These are phyloP conservation scores for Taphrina populina DNA, from an alignment of 1,139 yeast species.

Conservation along the genomic window DNA sequence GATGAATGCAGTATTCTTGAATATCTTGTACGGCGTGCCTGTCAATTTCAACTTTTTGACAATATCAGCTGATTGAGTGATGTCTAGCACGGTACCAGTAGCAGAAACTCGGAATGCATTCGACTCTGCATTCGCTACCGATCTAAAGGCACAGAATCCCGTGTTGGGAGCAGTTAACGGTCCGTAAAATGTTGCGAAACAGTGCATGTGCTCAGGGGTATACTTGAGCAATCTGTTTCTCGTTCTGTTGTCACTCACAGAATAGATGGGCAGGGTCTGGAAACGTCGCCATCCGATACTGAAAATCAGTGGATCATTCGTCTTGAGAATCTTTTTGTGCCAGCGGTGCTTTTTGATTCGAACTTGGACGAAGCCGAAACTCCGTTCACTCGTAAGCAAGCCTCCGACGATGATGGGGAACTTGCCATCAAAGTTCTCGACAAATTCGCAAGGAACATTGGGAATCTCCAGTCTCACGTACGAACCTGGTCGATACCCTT, in stretches of 20 bases:
- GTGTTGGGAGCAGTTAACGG: slow-evolving; percentile 97
- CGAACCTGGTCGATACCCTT: slow-evolving; percentile 91
- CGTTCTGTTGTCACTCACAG: slow-evolving; percentile 95
- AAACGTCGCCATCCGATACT: slow-evolving; percentile 98
- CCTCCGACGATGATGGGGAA: slow-evolving; percentile 92
- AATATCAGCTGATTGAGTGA: slow-evolving; percentile 82
- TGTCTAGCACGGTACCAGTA: slow-evolving; percentile 94
- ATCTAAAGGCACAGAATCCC: slow-evolving; percentile 91
- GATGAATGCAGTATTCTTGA: slow-evolving; percentile 93
- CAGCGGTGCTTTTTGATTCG: slow-evolving; percentile 97
- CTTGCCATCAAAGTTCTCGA: slow-evolving; percentile 78
- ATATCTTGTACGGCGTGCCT: slow-evolving; percentile 90
- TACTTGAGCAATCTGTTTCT: slow-evolving; percentile 97
- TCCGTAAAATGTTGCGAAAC: slow-evolving; percentile 94
- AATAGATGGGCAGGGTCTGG: slow-evolving; percentile 92
- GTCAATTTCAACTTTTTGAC: slow-evolving; percentile 94
- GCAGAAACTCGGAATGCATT: slow-evolving; percentile 94
- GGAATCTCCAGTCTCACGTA: slow-evolving; percentile 88
- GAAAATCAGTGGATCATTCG: slow-evolving; percentile 90
- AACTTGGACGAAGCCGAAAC: slow-evolving; percentile 89
- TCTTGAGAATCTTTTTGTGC: slow-evolving; percentile 93
- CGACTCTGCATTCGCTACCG: slow-evolving; percentile 71
- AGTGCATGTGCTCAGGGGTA: slow-evolving; percentile 97
- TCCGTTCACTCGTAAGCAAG: slow-evolving; percentile 78
- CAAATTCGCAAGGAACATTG: slow-evolving; percentile 82